phyloP scores from a whole-genome alignment of 352 stramenopile species.

The Globisporangium cystogenes region DNA sequence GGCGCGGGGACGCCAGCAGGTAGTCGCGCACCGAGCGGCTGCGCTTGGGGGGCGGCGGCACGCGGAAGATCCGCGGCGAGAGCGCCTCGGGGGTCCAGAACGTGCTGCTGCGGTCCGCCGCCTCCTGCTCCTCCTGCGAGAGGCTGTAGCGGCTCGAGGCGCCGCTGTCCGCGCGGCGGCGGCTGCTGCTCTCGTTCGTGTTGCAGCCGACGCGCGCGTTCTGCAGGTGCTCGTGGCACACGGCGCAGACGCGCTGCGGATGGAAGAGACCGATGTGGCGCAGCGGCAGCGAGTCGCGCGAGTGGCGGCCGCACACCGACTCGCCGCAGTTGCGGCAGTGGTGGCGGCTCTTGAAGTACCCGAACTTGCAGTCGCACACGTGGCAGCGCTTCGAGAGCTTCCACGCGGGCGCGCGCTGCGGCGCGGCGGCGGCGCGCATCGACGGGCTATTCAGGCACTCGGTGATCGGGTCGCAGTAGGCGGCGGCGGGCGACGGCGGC shows the following conservation, averaged over 20 bases:
- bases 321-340: constrained; percentile 81
- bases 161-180: neutral
- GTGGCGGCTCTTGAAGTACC: constrained; percentile 70
- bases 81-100: constrained; percentile 10
- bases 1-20: constrained; percentile 5
- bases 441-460: constrained; percentile 8
- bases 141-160: constrained; percentile 4
- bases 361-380: constrained; percentile 68
- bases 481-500: neutral
- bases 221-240: constrained; percentile 55
- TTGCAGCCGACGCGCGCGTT: constrained; percentile 13
- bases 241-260: constrained; percentile 59
- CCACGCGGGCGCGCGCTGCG: constrained; percentile 37
- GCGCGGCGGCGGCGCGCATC: constrained; percentile 8
- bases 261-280: constrained; percentile 50
- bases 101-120: neutral
- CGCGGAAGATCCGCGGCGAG: constrained; percentile 9
- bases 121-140: no score
- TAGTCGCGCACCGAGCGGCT: constrained; percentile 12
- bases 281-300: constrained; percentile 47
- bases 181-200: constrained; percentile 9
- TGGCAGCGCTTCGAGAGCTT: constrained; percentile 53
- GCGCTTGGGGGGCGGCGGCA: constrained; percentile 2
- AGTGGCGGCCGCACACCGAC: constrained; percentile 74
- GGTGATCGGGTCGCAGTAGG: constrained; percentile 15